Percentiles rank a stretch among this genome's conserved stretches.
phyloP scores from a whole-genome alignment of 768 basidiomycete species.

The Neoboletus subvelutipes region DNA sequence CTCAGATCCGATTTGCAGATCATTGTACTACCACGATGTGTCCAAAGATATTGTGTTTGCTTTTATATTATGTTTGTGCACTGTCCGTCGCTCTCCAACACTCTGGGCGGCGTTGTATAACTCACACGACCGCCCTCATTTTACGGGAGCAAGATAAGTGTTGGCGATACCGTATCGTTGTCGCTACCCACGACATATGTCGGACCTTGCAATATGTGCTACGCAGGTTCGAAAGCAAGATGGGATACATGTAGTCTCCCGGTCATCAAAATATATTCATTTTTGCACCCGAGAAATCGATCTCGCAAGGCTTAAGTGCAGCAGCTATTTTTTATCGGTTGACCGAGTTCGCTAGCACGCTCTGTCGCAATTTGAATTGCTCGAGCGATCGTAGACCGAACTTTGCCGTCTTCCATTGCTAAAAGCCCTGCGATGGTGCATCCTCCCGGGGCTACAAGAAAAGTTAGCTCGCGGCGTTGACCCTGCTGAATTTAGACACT shows the following conservation, averaged over 20 bases:
- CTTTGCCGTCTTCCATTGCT: conserved; percentile 89
- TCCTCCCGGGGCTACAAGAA: conserved; percentile 84
- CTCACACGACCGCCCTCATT: conserved; percentile 91
- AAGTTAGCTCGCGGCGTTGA: conserved; percentile 2
- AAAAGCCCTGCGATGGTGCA: conserved; percentile 98
- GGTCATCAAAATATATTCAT: neutral
- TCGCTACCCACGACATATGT: conserved; percentile 38
- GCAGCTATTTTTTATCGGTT: conserved; percentile 52
- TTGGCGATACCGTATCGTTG: conserved; percentile 24
- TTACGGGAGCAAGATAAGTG: conserved; percentile 81
- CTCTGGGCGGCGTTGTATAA: conserved; percentile 81
- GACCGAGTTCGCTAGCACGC: conserved; percentile 82
- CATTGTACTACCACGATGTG: neutral
- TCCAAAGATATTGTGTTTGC: conserved; percentile 5
- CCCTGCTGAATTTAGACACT: conserved; percentile 27
- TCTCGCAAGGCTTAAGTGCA: neutral
- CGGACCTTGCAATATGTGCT: conserved; percentile 25
- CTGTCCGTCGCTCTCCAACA: conserved; percentile 75
- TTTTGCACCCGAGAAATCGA: neutral
- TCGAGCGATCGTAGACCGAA: conserved; percentile 92
- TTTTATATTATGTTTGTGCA: neutral
- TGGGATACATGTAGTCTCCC: conserved; percentile 27
- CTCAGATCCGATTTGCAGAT: conserved; percentile 2
- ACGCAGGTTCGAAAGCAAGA: conserved; percentile 38
- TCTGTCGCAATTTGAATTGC: conserved; percentile 94